Conservation (phyloP, 164 flowering plant genomes). For the Liquidambar formosana region DNA sequence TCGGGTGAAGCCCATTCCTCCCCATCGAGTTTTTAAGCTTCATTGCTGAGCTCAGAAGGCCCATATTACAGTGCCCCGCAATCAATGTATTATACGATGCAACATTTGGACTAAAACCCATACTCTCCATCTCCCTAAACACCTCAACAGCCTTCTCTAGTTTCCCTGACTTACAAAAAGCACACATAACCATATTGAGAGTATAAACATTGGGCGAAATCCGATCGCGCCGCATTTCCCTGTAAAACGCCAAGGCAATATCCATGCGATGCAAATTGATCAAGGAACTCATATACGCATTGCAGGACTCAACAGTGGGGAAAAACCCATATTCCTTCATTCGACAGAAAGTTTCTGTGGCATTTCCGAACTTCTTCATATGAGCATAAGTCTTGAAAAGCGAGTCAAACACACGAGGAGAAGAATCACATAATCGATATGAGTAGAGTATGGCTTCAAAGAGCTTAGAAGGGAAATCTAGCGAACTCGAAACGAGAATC, state of each 20-base stretch:
- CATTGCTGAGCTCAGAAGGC: slow-evolving; percentile 54
- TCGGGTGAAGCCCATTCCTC: slow-evolving; percentile 47
- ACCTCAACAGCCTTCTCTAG: slow-evolving; percentile 67
- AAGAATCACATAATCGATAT: slow-evolving; percentile 72
- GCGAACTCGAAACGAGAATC: slow-evolving; percentile 26
- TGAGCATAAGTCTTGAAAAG: slow-evolving; percentile 80
- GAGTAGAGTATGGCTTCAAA: slow-evolving; percentile 68
- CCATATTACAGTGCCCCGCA: slow-evolving; percentile 60
- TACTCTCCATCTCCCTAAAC: slow-evolving; percentile 55
- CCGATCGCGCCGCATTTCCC: slow-evolving; percentile 53
- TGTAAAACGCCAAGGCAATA: slow-evolving; percentile 62
- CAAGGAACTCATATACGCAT: slow-evolving; percentile 72
- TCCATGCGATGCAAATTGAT: slow-evolving; percentile 48
- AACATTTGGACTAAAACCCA: slow-evolving; percentile 59
- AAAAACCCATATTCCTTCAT: slow-evolving; percentile 88
- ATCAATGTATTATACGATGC: slow-evolving; percentile 74
- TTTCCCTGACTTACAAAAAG: slow-evolving; percentile 59
- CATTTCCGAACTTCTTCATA: slow-evolving; percentile 70
- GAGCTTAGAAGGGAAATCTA: slow-evolving; percentile 47
- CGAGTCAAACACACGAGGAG: slow-evolving; percentile 73
- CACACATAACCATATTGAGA: slow-evolving; percentile 70
- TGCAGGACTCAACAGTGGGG: slow-evolving; percentile 79
- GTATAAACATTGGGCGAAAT: slow-evolving; percentile 78
- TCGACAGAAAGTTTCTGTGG: slow-evolving; percentile 55
- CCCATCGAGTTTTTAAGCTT: slow-evolving; percentile 66